phyloP scores from a whole-genome alignment of 2,329 filamentous ascomycete species.

The Xylariaceae sp. region DNA sequence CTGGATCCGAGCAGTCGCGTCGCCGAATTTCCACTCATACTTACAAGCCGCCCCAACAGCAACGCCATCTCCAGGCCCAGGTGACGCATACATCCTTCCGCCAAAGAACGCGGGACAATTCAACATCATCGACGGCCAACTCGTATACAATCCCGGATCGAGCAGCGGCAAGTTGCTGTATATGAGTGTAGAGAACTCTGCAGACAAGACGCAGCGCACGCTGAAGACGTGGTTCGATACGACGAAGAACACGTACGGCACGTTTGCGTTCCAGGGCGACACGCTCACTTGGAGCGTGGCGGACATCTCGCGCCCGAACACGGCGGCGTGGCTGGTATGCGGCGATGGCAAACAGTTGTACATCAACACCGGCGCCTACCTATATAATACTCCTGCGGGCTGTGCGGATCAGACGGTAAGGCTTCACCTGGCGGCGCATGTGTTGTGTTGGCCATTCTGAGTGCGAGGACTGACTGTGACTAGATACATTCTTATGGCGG shows the following conservation, averaged over 20 bases:
- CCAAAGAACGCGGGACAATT: constrained; percentile 58
- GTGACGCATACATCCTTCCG: constrained; percentile 24
- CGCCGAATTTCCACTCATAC: constrained; percentile 32
- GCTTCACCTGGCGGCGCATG: constrained; percentile 18
- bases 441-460: too few relatives aligned
- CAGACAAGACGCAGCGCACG: constrained; percentile 53
- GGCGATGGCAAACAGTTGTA: constrained; percentile 55
- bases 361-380: constrained; percentile 65
- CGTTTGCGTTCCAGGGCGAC: constrained; percentile 65
- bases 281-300: constrained; percentile 60
- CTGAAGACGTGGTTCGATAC: constrained; percentile 59
- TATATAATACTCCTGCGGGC: constrained; percentile 62
- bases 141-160: constrained; percentile 52
- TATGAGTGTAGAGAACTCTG: constrained; percentile 55
- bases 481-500: constrained; percentile 28
- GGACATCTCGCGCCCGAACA: constrained; percentile 59
- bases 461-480: background rate
- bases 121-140: constrained; percentile 61
- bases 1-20: constrained; percentile 30
- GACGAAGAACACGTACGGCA: constrained; percentile 60
- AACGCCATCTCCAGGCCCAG: constrained; percentile 26
- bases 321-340: constrained; percentile 66
- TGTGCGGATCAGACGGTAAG: constrained; percentile 65
- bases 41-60: constrained; percentile 30
- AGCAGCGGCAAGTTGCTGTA: constrained; percentile 46